Evolutionary conservation across 148 eudicot genomes (phyloP), one percentile per base, ranked within the genome.

Genomic region (Rhododendron simsii): DNA sequence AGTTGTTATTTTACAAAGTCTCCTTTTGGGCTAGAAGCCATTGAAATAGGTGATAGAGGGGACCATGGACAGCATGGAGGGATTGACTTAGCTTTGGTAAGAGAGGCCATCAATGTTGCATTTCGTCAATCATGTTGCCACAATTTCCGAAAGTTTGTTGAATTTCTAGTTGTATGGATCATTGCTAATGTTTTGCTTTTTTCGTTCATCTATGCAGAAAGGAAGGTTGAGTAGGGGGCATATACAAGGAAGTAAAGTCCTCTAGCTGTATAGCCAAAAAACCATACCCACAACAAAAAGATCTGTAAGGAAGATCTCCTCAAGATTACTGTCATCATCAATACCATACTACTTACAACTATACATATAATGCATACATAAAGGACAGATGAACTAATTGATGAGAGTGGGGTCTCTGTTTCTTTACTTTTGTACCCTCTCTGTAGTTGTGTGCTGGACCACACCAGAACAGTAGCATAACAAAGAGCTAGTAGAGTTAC

Each of bases 381-480:
- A 94, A 93, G 90, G 93, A 95, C 93, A 90, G 92, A 86, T 95
- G 95, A 93, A 90, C 91, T 92, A 89, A 91, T 91, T 90, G 87
- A 90, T 89, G 91, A 81, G 89, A 87, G 92, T 87, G 91, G 94
- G 95, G 92, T 81, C 86, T 87, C 85, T 79, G 84, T 86, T 87
- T 90, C 87, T 88, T 90, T 85, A 90, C 88, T 91, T 75, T 90
- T 92, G 90, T 92, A 90, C 91, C 94, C 91, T 92, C 91, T 92
- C 92, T 94, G 87, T 92, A 88, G 90, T 80, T 88, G 89, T 93
- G 93, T 92, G 89, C 88, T 90, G 96, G 96, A 91, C 96, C 98
- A 94, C 98, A 93, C 86, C 47, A 33, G 76, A 86, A 87, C 90
- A 57, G 85, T 86, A 83, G 86, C 82, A 77, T 75, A 80, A 89